phyloP scores from a whole-genome alignment of 371 early-diverging fungal genomes.

The Zancudomyces culisetae region DNA sequence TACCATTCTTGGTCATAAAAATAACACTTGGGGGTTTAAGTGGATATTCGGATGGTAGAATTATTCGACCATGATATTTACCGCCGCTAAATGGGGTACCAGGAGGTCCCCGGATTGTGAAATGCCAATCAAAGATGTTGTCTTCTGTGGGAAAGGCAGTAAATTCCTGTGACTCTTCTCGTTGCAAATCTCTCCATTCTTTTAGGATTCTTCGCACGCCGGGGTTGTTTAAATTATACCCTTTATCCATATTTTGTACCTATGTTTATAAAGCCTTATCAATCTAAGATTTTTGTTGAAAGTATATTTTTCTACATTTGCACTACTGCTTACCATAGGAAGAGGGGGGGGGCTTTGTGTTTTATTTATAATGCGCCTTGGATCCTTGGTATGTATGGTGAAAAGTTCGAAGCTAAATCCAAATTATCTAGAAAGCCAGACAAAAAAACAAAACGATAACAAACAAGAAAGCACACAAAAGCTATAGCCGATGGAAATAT shows the following conservation, averaged over 20 bases:
- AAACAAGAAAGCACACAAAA: no score
- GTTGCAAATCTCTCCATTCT: slow-evolving; percentile 38
- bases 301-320: no score
- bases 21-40: slow-evolving; percentile 83
- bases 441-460: no score
- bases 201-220: slow-evolving; percentile 44
- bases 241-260: not conserved
- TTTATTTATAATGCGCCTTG: no score
- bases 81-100: slow-evolving; percentile 77
- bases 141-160: slow-evolving; percentile 38
- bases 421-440: no score
- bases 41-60: slow-evolving; percentile 77
- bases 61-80: slow-evolving; percentile 56
- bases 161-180: slow-evolving; percentile 32
- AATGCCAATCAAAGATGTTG: slow-evolving; percentile 82
- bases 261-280: no score
- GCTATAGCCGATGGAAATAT: no score
- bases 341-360: no score
- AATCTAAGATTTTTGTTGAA: no score
- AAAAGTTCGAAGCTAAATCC: no score
- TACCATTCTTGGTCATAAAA: slow-evolving; percentile 74
- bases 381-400: no score
- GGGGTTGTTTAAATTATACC: not conserved
- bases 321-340: no score
- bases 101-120: slow-evolving; percentile 73